Evolutionary conservation across 2,329 filamentous ascomycete genomes (phyloP), one percentile per base, ranked within the genome.

Genomic region (Beauveria bassiana): DNA sequence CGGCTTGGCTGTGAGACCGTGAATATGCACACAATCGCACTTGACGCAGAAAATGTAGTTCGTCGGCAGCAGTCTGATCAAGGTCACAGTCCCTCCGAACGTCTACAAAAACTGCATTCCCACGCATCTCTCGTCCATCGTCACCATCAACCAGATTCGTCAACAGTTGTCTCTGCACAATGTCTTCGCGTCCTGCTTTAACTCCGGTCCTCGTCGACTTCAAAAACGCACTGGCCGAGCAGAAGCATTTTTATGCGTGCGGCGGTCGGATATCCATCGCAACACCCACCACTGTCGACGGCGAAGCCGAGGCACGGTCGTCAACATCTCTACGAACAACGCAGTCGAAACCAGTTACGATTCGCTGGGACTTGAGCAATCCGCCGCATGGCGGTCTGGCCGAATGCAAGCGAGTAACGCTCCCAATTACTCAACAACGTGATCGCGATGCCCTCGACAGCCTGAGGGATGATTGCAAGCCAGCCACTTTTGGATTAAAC

Each of bases 401-500:
- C 12, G 2, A 3, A 45, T 45, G 38, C 7, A 22, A 24, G 1
- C 26, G n/a, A 45, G 38, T 55, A 4, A 55, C 52, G 2, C 40
- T 55, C n/a, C 52, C 40, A 5, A 9, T 12, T 6, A 55, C 52
- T 12, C 14, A 31, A 9, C 7, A 43, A 20, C 14, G 8, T 5
- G 52, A 55, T 31, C 38, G 14, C 38, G 52, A 43, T 55, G 52
- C 52, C 18, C 52, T 55, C 38, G 28, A 28, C 38, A 18, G 3
- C 38, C 24, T 56, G 16, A 1, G 46, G 18, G 26, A 46, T 18
- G 18, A 45, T 20, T 45, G 40, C 61, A 61, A 67, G 46, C 79
- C 79, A 0, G 83, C 81, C 0, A 79, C 75, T 1, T 84, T 84
- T 65, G 81, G 81, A 0, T 64, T 66, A 5, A 72, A 72, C 0